Percentiles rank a stretch among this genome's conserved stretches.
Conservation (phyloP, 129 eudicot genomes). For the Scalesia atractyloides region DNA sequence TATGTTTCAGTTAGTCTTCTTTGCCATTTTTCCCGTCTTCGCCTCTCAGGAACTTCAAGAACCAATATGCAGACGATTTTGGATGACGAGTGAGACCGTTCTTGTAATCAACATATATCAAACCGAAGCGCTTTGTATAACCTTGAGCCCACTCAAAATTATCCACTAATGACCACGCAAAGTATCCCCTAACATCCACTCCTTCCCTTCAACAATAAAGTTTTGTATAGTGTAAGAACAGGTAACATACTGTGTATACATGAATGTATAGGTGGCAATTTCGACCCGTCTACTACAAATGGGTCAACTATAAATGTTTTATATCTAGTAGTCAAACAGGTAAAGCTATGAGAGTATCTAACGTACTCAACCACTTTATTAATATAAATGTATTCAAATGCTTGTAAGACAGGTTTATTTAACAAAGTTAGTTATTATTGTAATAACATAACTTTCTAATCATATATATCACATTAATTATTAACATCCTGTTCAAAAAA, state of each 20-base stretch:
- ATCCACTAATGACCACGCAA: constrained; percentile 88
- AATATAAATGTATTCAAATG: not conserved
- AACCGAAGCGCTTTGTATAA: constrained; percentile 73
- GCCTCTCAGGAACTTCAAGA: constrained; percentile 54
- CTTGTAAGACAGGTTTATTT: not conserved
- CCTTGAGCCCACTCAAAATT: constrained; percentile 82
- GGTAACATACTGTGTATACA: not conserved
- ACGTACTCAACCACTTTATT: not conserved
- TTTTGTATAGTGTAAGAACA: constrained; percentile 15
- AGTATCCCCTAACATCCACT: constrained; percentile 64
- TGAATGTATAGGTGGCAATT: not conserved
- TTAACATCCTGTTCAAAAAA: no score
- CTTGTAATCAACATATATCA: constrained; percentile 66
- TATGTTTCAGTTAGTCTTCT: constrained; percentile 36
- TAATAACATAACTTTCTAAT: not conserved
- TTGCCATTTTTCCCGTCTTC: constrained; percentile 56
- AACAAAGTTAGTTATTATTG: not conserved
- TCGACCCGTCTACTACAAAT: not conserved
- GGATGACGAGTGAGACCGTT: constrained; percentile 62
- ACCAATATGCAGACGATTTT: constrained; percentile 80
- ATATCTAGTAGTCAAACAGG: no score
- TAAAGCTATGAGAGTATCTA: not conserved
- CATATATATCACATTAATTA: no score
- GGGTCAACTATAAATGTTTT: not conserved
- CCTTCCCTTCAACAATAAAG: constrained; percentile 52